Base-by-base conservation (phyloP, 23 red algal genomes). In the Cyanidium caldarium region DNA sequence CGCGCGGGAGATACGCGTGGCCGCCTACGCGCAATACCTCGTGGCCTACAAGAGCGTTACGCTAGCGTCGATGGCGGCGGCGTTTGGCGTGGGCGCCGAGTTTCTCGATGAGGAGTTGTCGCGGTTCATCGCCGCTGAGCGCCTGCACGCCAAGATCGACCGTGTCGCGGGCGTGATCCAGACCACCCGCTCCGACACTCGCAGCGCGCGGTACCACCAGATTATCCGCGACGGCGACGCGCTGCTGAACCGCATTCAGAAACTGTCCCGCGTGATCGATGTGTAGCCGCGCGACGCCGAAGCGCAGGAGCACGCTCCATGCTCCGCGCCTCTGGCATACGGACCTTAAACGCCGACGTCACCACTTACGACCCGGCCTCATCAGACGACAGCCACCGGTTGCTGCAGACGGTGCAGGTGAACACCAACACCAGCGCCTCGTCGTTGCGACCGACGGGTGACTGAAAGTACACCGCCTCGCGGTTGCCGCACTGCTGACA, bases 381-480 rank as follows among this genome's bases (percentile, higher is more conserved):
- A 19, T 95, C 90, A 61, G 80, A 84, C 26, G 90, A 87, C 34
- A 87, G 72, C 90, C 90, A 95, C 75, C 42, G 34, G 26, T 84
- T 65, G 17, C 73, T 56, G 65, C 90, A 95, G 39, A 45, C 61
- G 0, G 77, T 75, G 46, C 90, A 95, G 14, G 87, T 78, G 39
- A 87, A 95, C 23, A 82, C 70, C 26, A 95, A 69, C 13, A 95
- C 90, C 2, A 95, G 79, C n/a, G 84, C 84, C 17, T 83, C 80
- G 65, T 95, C 90, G 37, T 87, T 95, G 34, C 83, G 81, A 12
- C 82, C 90, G n/a, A 87, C 78, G 0, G 90, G 90, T 67, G 77
- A 80, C 68, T 87, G 83, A 69, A 84, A 95, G 46, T 95, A 95
- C 34, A 95, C 90, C 33, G 90, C 90, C 69, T 95, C 82, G 38